Conservation (phyloP, 139 green algal species). For the Chlorokybus atmophyticus region DNA sequence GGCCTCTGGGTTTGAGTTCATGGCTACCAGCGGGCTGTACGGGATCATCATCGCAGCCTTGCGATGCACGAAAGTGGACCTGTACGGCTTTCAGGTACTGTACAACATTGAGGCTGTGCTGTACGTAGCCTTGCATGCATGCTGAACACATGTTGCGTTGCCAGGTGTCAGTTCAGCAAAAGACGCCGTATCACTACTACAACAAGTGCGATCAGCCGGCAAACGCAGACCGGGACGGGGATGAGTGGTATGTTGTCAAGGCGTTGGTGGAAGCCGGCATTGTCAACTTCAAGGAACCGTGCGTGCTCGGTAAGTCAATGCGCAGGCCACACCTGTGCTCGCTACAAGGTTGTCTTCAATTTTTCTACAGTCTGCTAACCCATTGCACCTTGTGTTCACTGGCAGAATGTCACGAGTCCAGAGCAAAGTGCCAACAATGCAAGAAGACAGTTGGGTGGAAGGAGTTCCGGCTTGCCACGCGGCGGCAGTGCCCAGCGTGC, state of each 20-base stretch:
- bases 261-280: constrained; percentile 1
- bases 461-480: too few relatives aligned
- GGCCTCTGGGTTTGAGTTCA: constrained; percentile 7
- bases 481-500: too few relatives aligned
- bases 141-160: not conserved
- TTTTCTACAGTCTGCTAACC: too few relatives aligned
- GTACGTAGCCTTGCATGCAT: not conserved
- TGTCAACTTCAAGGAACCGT: constrained; percentile 5
- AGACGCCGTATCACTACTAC: constrained; percentile 12
- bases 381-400: too few relatives aligned
- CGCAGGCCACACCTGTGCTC: too few relatives aligned
- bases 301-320: constrained; percentile 4
- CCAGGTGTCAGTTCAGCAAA: not conserved
- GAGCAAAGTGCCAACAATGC: too few relatives aligned
- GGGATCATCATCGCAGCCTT: constrained; percentile 21
- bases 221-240: constrained; percentile 8
- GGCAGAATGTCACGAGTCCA: too few relatives aligned
- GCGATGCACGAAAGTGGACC: constrained; percentile 9
- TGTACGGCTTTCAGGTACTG: constrained; percentile 32
- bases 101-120: not conserved
- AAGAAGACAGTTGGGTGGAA: too few relatives aligned
- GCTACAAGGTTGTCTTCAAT: too few relatives aligned
- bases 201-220: constrained; percentile 13
- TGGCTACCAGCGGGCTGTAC: constrained; percentile 19
- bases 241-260: constrained; percentile 13